Percentiles rank a stretch among this genome's conserved stretches.
Conservation (phyloP, 345 rosid species). For the Erodium maritimum region DNA sequence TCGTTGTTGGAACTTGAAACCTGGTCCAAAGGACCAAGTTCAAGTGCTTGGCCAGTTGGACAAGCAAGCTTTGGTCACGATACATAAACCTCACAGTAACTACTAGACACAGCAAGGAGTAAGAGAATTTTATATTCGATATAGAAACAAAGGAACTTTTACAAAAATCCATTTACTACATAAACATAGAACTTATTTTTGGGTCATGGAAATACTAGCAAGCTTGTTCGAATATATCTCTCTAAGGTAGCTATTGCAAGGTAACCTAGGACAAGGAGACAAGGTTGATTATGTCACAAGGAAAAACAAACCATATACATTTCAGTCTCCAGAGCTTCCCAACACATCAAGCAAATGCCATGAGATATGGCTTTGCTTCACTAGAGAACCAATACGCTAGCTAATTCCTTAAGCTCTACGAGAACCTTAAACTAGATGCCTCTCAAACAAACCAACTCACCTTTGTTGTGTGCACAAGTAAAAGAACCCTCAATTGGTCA, state of each 20-base stretch:
- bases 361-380: too few relatives aligned
- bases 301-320: not conserved
- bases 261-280: not conserved
- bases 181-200: too few relatives aligned
- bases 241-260: not conserved
- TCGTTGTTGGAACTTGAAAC: too few relatives aligned
- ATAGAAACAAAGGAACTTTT: too few relatives aligned
- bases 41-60: too few relatives aligned
- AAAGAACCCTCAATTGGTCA: not conserved
- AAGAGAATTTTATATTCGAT: too few relatives aligned
- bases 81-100: not conserved
- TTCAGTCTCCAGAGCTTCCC: not conserved
- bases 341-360: not conserved
- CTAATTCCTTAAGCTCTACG: not conserved
- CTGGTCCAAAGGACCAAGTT: too few relatives aligned
- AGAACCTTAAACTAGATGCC: not conserved
- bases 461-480: too few relatives aligned
- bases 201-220: too few relatives aligned
- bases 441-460: not conserved
- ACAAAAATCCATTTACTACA: not conserved
- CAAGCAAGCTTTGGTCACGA: too few relatives aligned
- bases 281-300: not conserved
- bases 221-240: too few relatives aligned
- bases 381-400: not conserved
- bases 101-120: too few relatives aligned